Percentiles rank a stretch among this genome's conserved stretches.
Evolutionary conservation across 371 early-diverging fungal genomes (phyloP).

Genomic region (Blakeslea trispora): DNA sequence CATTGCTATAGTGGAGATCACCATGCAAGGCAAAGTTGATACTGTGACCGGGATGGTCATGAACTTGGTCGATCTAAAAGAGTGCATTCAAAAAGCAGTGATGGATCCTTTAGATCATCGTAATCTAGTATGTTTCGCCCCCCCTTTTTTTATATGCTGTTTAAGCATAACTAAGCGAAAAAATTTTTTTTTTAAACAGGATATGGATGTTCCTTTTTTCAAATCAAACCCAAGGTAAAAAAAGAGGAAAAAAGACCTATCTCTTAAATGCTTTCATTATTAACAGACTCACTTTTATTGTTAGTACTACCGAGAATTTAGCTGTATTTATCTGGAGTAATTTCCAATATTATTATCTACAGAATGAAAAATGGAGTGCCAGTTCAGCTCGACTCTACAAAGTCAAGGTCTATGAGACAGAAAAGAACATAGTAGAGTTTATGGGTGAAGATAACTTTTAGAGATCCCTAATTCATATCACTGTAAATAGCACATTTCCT

Average conservation of each 20-base stretch:
- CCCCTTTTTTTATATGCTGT: too few relatives aligned
- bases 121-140: slow-evolving; percentile 65
- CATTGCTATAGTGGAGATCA: slow-evolving; percentile 64
- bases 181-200: slow-evolving; percentile 39
- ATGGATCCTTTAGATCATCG: slow-evolving; percentile 85
- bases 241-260: too few relatives aligned
- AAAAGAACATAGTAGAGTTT: slow-evolving; percentile 72
- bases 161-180: neutral
- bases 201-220: slow-evolving; percentile 81
- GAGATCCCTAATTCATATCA: too few relatives aligned
- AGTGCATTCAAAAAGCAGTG: slow-evolving; percentile 68
- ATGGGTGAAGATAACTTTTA: slow-evolving; percentile 59
- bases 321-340: slow-evolving; percentile 83
- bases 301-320: slow-evolving; percentile 88
- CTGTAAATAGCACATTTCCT: too few relatives aligned
- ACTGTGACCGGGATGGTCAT: slow-evolving; percentile 86
- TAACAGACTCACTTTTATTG: neutral
- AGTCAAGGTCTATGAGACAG: slow-evolving; percentile 75
- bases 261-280: too few relatives aligned
- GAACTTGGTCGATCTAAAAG: slow-evolving; percentile 81
- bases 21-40: slow-evolving; percentile 74
- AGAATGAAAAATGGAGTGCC: slow-evolving; percentile 28
- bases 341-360: slow-evolving; percentile 49
- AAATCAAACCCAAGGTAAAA: slow-evolving; percentile 45
- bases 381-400: slow-evolving; percentile 53